Conservation (phyloP, 2,329 filamentous ascomycete species). For the Xylaria sp. region DNA sequence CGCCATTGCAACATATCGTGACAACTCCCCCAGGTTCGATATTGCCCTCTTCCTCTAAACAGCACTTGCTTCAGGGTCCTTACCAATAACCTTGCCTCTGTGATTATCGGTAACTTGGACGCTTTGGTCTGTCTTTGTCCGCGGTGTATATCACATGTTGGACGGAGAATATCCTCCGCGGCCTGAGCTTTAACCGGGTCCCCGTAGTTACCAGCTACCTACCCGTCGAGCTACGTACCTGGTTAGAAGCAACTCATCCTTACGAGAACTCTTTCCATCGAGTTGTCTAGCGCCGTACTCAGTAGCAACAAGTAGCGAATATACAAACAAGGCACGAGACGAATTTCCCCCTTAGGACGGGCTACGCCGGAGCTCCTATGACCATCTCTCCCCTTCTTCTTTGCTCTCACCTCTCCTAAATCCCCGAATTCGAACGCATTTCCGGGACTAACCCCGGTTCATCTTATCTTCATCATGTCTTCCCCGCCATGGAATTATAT, state of each 20-base stretch:
- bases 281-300: background rate
- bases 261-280: background rate
- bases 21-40: conserved; percentile 25
- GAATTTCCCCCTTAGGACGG: background rate
- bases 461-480: conserved; percentile 57
- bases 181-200: background rate
- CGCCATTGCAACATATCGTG: conserved; percentile 11
- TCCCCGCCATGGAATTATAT: conserved; percentile 94
- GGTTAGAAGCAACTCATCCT: conserved; percentile 7
- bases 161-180: conserved; percentile 4
- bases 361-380: conserved; percentile 3
- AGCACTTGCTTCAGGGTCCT: background rate
- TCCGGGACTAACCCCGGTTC: conserved; percentile 12
- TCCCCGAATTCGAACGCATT: conserved; percentile 5
- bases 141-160: background rate
- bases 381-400: conserved; percentile 9
- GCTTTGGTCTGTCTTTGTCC: conserved; percentile 10
- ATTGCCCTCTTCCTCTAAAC: conserved; percentile 16
- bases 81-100: background rate
- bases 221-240: conserved; percentile 13
- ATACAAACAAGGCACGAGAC: conserved; percentile 23
- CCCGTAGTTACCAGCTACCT: conserved; percentile 14
- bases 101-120: background rate
- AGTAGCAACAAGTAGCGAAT: background rate
- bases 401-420: conserved; percentile 7